These are phyloP conservation scores for Oryza nivara DNA, from an alignment of 176 grass and related monocot genomes.

Conservation along the genomic window DNA sequence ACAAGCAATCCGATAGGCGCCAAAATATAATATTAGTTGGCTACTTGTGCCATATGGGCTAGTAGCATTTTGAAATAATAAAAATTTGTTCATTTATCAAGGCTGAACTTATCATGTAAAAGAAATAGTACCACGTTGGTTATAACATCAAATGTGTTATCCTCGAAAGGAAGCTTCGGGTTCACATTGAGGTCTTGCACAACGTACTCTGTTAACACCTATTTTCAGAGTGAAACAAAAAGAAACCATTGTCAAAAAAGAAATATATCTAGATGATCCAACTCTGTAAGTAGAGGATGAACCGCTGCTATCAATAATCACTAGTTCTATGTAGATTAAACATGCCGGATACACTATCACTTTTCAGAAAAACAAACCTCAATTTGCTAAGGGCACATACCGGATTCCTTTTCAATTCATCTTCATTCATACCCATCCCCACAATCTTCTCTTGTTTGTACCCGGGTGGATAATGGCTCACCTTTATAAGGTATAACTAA, in stretches of 20 bases:
- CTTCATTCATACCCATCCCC: constrained; percentile 98
- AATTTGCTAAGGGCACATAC: constrained; percentile 49
- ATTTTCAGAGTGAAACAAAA: constrained; percentile 10
- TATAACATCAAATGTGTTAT: constrained; percentile 85
- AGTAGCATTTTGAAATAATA: not conserved
- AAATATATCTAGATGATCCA: not conserved
- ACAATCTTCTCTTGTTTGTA: constrained; percentile 84
- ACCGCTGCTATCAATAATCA: not conserved
- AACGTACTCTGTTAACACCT: constrained; percentile 92
- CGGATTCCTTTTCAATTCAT: constrained; percentile 79
- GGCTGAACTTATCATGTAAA: not conserved
- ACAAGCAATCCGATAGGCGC: not conserved
- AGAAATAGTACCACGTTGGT: constrained; percentile 81
- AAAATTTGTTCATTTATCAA: not conserved
- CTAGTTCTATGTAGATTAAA: not conserved
- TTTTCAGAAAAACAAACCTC: not conserved
- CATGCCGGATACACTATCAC: constrained; percentile 7
- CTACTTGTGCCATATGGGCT: not conserved
- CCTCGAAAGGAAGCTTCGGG: constrained; percentile 81
- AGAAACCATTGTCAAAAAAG: not conserved
- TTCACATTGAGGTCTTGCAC: constrained; percentile 95
- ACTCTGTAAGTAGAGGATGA: not conserved
- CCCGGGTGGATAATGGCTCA: constrained; percentile 90
- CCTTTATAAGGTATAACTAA: constrained; percentile 56
- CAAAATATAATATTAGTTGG: not conserved